Evolutionary conservation across 192 early-diverging fungal species (phyloP).

Genomic region (Umbelopsis ramanniana): DNA sequence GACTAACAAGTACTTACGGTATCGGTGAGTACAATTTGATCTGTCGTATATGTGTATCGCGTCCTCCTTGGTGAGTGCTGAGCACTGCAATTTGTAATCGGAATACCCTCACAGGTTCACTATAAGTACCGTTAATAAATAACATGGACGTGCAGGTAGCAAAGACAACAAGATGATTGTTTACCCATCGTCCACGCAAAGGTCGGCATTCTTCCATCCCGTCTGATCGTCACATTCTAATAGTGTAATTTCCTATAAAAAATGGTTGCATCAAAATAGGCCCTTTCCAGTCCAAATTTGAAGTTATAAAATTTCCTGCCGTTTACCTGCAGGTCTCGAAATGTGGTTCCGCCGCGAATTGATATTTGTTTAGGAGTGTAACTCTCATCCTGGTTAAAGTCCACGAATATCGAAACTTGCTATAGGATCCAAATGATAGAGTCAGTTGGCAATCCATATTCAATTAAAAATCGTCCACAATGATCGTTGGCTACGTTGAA

Average conservation of each 20-base stretch:
- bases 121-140: constrained; percentile 17
- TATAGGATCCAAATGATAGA: not conserved
- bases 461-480: no score
- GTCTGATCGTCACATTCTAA: constrained; percentile 59
- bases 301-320: not conserved
- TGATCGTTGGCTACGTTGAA: no score
- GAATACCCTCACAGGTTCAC: constrained; percentile 61
- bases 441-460: not conserved
- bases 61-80: constrained; percentile 79
- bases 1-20: constrained; percentile 46
- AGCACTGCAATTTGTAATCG: constrained; percentile 73
- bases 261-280: not conserved
- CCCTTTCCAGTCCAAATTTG: not conserved
- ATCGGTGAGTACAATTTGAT: constrained; percentile 65
- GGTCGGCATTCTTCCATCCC: constrained; percentile 73
- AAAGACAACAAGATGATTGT: not conserved
- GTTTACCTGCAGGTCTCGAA: constrained; percentile 64
- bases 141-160: constrained; percentile 23
- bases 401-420: constrained; percentile 68
- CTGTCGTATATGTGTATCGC: constrained; percentile 83
- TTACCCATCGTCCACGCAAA: constrained; percentile 50
- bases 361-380: constrained; percentile 75
- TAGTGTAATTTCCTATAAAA: constrained; percentile 48
- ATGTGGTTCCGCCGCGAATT: constrained; percentile 68
- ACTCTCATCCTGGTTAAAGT: constrained; percentile 80